Evolutionary conservation across 176 grass and related monocot genomes (phyloP).

Genomic region (Oryza punctata): DNA sequence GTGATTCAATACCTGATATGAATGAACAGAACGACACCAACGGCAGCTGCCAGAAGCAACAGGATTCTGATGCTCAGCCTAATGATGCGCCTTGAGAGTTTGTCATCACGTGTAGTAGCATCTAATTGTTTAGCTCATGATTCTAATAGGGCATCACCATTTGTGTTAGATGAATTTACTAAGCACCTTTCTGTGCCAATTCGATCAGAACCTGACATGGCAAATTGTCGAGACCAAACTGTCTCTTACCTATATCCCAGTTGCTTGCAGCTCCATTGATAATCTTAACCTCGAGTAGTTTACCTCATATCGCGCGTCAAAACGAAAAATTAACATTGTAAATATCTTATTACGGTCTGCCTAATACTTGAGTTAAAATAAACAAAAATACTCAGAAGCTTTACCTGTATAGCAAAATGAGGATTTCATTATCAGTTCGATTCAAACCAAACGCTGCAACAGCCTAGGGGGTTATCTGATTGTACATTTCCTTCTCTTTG

Average conservation of each 20-base stretch:
- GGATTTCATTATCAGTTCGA: not conserved
- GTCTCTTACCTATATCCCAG: not conserved
- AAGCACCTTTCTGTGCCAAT: not conserved
- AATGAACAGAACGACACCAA: slow-evolving; percentile 42
- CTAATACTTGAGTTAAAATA: not conserved
- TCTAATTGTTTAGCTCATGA: slow-evolving; percentile 27
- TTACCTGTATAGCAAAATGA: not conserved
- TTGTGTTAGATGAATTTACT: slow-evolving; percentile 1
- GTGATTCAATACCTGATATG: slow-evolving; percentile 52
- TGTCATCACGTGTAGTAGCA: not conserved
- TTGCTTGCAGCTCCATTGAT: not conserved
- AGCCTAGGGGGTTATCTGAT: not conserved
- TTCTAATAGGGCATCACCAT: slow-evolving; percentile 22
- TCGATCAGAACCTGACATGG: slow-evolving; percentile 8
- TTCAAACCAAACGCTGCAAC: not conserved
- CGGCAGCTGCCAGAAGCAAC: slow-evolving; percentile 27
- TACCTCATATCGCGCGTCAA: not conserved
- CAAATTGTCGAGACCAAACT: not conserved
- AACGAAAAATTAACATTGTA: not conserved
- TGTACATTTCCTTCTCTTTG: slow-evolving; percentile 16
- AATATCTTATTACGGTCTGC: not conserved
- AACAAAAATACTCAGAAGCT: not conserved
- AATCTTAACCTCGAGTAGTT: not conserved
- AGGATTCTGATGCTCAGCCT: slow-evolving; percentile 39
- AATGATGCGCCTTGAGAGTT: slow-evolving; percentile 4